phyloP scores from a whole-genome alignment of 352 stramenopile genomes.

The Phytophthora crassamura region DNA sequence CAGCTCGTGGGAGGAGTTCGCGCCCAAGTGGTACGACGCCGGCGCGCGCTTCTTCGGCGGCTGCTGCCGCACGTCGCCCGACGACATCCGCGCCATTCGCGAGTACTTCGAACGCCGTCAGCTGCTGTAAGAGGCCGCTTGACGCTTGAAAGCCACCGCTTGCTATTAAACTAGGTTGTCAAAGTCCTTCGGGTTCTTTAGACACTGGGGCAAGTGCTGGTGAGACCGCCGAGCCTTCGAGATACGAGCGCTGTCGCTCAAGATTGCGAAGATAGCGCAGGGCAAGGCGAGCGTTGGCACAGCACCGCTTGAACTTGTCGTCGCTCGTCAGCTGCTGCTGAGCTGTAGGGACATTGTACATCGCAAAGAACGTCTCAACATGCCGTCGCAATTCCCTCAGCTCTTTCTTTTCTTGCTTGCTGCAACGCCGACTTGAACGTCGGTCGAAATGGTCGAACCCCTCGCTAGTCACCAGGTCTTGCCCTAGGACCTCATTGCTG shows the following conservation, averaged over 20 bases:
- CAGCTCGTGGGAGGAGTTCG: constrained; percentile 61
- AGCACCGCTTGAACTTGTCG: constrained; percentile 33
- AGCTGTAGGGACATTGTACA: neutral
- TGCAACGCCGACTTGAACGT: constrained; percentile 4
- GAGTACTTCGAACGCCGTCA: constrained; percentile 50
- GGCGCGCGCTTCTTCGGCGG: constrained; percentile 82
- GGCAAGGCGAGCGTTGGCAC: constrained; percentile 17
- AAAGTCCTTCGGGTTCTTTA: neutral
- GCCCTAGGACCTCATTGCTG: neutral
- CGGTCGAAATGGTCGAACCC: neutral
- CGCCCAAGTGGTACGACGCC: constrained; percentile 72
- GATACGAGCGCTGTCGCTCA: constrained; percentile 26
- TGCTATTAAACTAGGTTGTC: constrained; percentile 18
- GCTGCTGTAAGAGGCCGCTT: constrained; percentile 21
- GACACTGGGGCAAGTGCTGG: constrained; percentile 26
- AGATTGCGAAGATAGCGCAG: constrained; percentile 41
- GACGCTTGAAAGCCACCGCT: constrained; percentile 30
- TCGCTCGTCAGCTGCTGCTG: constrained; percentile 11
- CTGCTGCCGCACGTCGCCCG: constrained; percentile 81
- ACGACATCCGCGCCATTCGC: constrained; percentile 73
- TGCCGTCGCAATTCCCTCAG: constrained; percentile 35
- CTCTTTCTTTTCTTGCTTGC: constrained; percentile 30
- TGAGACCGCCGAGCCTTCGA: constrained; percentile 34
- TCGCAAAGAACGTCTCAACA: constrained; percentile 35
- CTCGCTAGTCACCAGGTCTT: neutral